These are phyloP conservation scores for Boletus huronensis DNA, from an alignment of 768 basidiomycete genomes.

Conservation along the genomic window DNA sequence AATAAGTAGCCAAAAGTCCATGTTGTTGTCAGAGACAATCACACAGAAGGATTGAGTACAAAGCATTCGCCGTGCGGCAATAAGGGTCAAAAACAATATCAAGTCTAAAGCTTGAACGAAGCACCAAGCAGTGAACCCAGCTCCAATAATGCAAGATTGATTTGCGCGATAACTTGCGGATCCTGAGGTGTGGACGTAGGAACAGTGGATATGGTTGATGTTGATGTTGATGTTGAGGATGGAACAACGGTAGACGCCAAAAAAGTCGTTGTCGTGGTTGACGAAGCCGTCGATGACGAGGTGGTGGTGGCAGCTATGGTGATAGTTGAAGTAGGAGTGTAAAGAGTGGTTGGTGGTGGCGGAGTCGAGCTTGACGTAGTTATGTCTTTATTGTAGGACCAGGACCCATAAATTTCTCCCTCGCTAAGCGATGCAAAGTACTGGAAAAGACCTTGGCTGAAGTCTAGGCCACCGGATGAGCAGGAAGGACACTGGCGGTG, in stretches of 20 bases:
- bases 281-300: conserved; percentile 4
- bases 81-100: neutral
- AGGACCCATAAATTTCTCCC: conserved; percentile 40
- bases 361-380: conserved; percentile 20
- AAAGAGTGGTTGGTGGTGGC: conserved; percentile 19
- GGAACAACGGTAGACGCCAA: conserved; percentile 2
- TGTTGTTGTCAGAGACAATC: neutral
- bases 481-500: conserved; percentile 39
- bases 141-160: conserved; percentile 26
- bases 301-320: conserved; percentile 11
- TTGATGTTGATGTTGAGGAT: conserved; percentile 1
- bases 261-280: conserved; percentile 10
- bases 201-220: neutral
- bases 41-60: neutral
- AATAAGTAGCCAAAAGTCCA: conserved; percentile 7
- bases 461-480: conserved; percentile 41
- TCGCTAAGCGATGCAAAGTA: conserved; percentile 33
- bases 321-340: conserved; percentile 18
- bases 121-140: conserved; percentile 20
- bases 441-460: conserved; percentile 44
- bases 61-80: neutral
- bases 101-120: conserved; percentile 6
- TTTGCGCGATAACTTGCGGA: conserved; percentile 22
- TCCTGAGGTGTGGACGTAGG: conserved; percentile 19
- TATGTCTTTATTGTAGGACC: conserved; percentile 35